A percentile compares a stretch with the other conserved stretches of the same genome.
Evolutionary conservation across 192 early-diverging fungal species (phyloP).

Genomic region (Umbelopsis ramanniana): DNA sequence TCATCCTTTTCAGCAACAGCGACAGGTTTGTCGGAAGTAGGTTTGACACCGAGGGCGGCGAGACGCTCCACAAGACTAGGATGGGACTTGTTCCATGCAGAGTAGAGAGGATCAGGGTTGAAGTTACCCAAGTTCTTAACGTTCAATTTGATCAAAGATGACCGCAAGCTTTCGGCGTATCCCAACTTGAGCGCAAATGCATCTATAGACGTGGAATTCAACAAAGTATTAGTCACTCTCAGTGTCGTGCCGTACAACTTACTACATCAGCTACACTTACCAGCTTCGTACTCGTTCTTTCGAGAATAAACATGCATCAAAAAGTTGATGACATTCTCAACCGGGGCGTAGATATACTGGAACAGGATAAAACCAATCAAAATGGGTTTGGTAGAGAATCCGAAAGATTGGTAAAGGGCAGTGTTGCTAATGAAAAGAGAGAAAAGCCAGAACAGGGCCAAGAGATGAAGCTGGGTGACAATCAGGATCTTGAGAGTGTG

Average conservation of each 20-base stretch:
- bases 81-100: slow-evolving; percentile 91
- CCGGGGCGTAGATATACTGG: slow-evolving; percentile 82
- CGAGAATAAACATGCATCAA: slow-evolving; percentile 80
- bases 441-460: slow-evolving; percentile 78
- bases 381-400: slow-evolving; percentile 75
- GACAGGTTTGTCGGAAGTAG: slow-evolving; percentile 29
- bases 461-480: slow-evolving; percentile 75
- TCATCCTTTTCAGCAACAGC: not conserved
- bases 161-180: slow-evolving; percentile 70
- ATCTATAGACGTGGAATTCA: slow-evolving; percentile 50
- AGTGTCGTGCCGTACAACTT: too few species aligned
- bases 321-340: slow-evolving; percentile 78
- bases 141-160: slow-evolving; percentile 87
- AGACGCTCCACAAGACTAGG: slow-evolving; percentile 91
- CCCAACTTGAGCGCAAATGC: slow-evolving; percentile 86
- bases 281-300: slow-evolving; percentile 90
- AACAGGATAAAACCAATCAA: slow-evolving; percentile 94
- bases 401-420: slow-evolving; percentile 85
- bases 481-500: slow-evolving; percentile 81
- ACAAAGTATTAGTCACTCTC: not conserved
- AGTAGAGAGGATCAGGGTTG: slow-evolving; percentile 87
- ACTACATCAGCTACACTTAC: slow-evolving; percentile 25
- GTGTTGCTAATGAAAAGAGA: slow-evolving; percentile 74
- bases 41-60: slow-evolving; percentile 53
- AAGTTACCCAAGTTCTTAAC: slow-evolving; percentile 87